phyloP scores from a whole-genome alignment of 768 basidiomycete species.

The Auricularia auricula-judae region DNA sequence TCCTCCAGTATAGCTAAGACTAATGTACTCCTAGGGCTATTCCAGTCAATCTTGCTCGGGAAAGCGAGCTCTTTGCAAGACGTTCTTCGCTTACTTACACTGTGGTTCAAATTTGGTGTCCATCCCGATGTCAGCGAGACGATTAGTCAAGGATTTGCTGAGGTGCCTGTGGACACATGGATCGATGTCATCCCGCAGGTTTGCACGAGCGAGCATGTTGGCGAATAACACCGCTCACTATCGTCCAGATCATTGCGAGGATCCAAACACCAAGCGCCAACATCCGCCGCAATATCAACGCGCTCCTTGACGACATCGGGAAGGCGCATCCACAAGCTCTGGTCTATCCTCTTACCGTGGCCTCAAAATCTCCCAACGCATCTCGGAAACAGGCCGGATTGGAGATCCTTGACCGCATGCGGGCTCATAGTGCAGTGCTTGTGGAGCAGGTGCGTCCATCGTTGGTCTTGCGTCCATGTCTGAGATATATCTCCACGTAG shows the following conservation, averaged over 20 bases:
- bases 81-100: slow-evolving; percentile 79
- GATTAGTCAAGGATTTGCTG: slow-evolving; percentile 28
- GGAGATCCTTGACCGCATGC: slow-evolving; percentile 3
- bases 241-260: slow-evolving; percentile 2
- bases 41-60: slow-evolving; percentile 84
- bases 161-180: slow-evolving; percentile 28
- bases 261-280: slow-evolving; percentile 5
- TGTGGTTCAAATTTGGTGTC: slow-evolving; percentile 90
- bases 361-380: slow-evolving; percentile 2
- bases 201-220: slow-evolving; percentile 1
- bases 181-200: slow-evolving; percentile 38
- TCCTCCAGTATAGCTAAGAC: background rate
- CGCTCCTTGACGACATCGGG: slow-evolving; percentile 2
- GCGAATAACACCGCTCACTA: background rate
- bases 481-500: slow-evolving; percentile 3
- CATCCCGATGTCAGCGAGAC: slow-evolving; percentile 75
- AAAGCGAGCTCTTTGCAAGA: slow-evolving; percentile 91
- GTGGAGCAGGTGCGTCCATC: slow-evolving; percentile 4
- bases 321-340: slow-evolving; percentile 5
- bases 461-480: background rate
- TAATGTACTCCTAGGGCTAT: slow-evolving; percentile 44
- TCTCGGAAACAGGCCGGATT: background rate
- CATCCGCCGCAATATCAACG: slow-evolving; percentile 4
- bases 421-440: slow-evolving; percentile 1
- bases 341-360: slow-evolving; percentile 5